Evolutionary conservation across 2,329 filamentous ascomycete species (phyloP).

Genomic region (Zasmidium cellare): DNA sequence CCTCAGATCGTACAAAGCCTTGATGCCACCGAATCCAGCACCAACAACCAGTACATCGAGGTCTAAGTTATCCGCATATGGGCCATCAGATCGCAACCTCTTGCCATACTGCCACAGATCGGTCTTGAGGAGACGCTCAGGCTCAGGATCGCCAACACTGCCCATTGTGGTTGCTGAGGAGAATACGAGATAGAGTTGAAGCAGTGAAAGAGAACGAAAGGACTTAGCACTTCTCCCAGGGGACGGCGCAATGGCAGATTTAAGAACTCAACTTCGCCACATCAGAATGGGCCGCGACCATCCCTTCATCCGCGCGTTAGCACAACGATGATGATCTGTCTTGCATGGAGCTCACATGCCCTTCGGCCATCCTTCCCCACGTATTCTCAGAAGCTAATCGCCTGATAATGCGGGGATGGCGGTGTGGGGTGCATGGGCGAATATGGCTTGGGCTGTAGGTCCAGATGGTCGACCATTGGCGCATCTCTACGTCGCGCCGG

Average conservation of each 20-base stretch:
- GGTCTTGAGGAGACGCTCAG: constrained; percentile 28
- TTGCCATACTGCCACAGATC: constrained; percentile 27
- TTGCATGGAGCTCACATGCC: neutral
- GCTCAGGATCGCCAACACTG: constrained; percentile 19
- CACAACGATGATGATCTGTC: neutral
- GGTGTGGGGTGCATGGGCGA: neutral
- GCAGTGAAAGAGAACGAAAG: neutral
- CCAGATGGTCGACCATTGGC: neutral
- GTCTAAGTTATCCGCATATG: constrained; percentile 32
- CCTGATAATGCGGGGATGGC: neutral
- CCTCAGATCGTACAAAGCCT: constrained; percentile 43
- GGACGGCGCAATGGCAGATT: neutral
- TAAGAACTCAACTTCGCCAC: neutral
- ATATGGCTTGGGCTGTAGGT: neutral
- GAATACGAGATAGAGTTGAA: neutral
- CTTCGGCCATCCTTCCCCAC: neutral
- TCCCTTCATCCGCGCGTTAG: constrained; percentile 4
- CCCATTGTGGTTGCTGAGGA: constrained; percentile 15
- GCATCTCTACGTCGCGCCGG: neutral
- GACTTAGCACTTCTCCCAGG: neutral
- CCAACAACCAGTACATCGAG: constrained; percentile 38
- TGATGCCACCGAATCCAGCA: constrained; percentile 46
- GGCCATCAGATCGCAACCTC: constrained; percentile 20
- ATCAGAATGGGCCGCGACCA: neutral
- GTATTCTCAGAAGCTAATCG: neutral